These are phyloP conservation scores for Cercospora zeae-maydis DNA, from an alignment of 2,329 filamentous ascomycete species.

Conservation along the genomic window DNA sequence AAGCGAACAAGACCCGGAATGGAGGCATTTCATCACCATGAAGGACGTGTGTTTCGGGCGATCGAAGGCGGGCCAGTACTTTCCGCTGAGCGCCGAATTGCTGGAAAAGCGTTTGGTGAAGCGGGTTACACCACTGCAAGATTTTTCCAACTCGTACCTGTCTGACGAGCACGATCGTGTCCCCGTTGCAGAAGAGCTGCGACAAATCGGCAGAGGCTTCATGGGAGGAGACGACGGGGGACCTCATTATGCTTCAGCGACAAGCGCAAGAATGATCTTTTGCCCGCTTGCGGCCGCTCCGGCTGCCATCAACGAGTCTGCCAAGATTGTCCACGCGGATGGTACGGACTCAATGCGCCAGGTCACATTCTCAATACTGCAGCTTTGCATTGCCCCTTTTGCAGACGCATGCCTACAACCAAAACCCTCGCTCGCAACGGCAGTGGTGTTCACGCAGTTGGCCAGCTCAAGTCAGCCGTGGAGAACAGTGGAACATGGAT, in stretches of 20 bases:
- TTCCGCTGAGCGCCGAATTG: background rate
- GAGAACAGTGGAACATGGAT: constrained; percentile 12
- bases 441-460: constrained; percentile 10
- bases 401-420: constrained; percentile 6
- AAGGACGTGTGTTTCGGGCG: background rate
- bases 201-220: no score
- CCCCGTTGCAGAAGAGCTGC: constrained; percentile 10
- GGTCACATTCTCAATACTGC: constrained; percentile 17
- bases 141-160: constrained; percentile 12
- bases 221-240: no score
- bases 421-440: constrained; percentile 10
- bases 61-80: background rate
- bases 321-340: constrained; percentile 2
- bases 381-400: constrained; percentile 17
- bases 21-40: background rate
- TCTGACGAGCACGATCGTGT: constrained; percentile 5
- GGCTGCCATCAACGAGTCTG: constrained; percentile 17
- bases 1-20: constrained; percentile 1
- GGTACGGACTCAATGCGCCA: constrained; percentile 14
- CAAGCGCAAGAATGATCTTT: constrained; percentile 1
- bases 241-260: constrained; percentile 14
- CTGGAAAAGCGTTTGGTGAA: constrained; percentile 4
- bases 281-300: constrained; percentile 12
- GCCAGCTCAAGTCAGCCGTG: constrained; percentile 7
- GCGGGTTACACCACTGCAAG: background rate